These are phyloP conservation scores for Fonsecaea pugnacius DNA, from an alignment of 2,329 filamentous ascomycete species.

Conservation along the genomic window DNA sequence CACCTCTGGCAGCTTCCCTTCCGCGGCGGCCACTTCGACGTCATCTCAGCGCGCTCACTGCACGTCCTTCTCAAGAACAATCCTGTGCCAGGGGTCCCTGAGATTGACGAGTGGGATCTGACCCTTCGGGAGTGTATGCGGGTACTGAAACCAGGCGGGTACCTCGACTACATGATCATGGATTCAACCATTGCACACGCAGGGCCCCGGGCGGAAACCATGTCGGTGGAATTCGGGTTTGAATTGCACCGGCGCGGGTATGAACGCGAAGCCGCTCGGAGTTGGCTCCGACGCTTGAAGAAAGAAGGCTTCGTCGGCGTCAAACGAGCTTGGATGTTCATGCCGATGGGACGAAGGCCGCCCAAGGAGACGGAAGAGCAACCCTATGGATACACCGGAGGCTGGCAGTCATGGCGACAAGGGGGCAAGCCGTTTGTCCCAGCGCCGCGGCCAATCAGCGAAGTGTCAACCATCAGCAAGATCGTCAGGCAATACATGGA, in stretches of 20 bases:
- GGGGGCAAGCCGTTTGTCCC: conserved; percentile 38
- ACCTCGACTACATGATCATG: conserved; percentile 86
- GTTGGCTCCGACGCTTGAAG: conserved; percentile 74
- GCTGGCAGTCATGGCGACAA: conserved; percentile 48
- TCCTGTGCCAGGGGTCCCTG: conserved; percentile 64
- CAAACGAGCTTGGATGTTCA: conserved; percentile 83
- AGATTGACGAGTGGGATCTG: conserved; percentile 82
- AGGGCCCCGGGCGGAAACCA: conserved; percentile 76
- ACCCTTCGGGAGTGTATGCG: conserved; percentile 86
- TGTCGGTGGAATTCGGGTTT: conserved; percentile 90
- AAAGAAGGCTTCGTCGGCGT: conserved; percentile 78
- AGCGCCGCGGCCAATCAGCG: conserved; percentile 34
- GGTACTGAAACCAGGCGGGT: conserved; percentile 88
- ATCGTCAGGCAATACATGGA: conserved; percentile 44
- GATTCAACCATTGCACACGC: conserved; percentile 89
- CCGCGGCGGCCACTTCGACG: conserved; percentile 81
- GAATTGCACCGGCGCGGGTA: conserved; percentile 87
- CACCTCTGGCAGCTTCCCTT: conserved; percentile 83
- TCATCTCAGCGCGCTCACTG: conserved; percentile 85
- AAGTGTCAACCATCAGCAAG: conserved; percentile 36
- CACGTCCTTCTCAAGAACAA: conserved; percentile 77
- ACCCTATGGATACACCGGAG: conserved; percentile 43
- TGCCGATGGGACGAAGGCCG: conserved; percentile 72
- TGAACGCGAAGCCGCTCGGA: conserved; percentile 80
- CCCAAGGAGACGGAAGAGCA: conserved; percentile 29